Evolutionary conservation across 208 protist species (phyloP), one percentile per base, ranked within the genome.

Genomic region (Herpetomonas samuelpessoai): DNA sequence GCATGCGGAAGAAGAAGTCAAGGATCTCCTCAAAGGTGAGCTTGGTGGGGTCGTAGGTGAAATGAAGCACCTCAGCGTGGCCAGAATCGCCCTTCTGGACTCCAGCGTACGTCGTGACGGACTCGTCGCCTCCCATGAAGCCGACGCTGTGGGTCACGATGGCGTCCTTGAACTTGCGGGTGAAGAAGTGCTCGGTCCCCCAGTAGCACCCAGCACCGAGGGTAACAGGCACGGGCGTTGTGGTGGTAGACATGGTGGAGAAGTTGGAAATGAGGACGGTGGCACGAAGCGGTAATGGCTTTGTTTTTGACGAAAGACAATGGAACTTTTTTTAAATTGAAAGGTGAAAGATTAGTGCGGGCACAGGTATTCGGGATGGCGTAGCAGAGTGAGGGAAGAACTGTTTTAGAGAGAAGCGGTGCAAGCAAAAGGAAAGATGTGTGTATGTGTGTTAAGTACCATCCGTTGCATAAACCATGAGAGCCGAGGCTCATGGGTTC

Each of bases 11-110:
- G 62, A 99, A 98, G 66, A 90, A 88, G 21, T 86, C 71, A 0
- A 98, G 55, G n/a, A 98, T 65, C 3, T 94, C 68, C n/a, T 75
- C 63, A 68, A 89, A 98, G 10, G 74, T 77, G 0, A 97, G 70
- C 65, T 94, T 86, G 9, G 49, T 29, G 21, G 88, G 72, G 56
- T 98, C 80, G 60, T 87, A 97, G 22, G 61, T 84, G 55, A 97
- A 69, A 57, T 97, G 76, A 0, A 98, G 78, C 12, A 96, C 97
- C 76, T 99, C 97, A 1, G 95, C 95, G 71, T 98, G 96, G 29
- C 93, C 94, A 7, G 96, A 98, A 31, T 52, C 61, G 55, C 95
- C 96, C 22, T 74, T 86, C 74, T 96, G 98, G 3, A 98, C 97
- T 48, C 93, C 69, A 14, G 80, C 45, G 72, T 98, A 98, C 0